A percentile compares a stretch with the other conserved stretches of the same genome.
Conservation (phyloP, 1,284 basidiomycete species). For the Apiotrichum veenhuisii region DNA sequence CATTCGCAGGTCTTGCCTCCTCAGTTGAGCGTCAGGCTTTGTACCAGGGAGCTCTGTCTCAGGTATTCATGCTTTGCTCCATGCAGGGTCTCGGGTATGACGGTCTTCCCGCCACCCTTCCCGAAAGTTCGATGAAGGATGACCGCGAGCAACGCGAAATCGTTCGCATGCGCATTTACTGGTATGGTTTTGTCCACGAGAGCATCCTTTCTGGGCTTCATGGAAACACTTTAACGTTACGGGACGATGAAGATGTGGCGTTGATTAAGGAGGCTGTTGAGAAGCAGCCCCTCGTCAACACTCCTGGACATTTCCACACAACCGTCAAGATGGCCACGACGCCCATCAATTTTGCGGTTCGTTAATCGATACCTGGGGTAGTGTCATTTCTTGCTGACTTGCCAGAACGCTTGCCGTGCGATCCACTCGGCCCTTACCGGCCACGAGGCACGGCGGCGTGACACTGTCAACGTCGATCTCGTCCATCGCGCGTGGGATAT, state of each 20-base stretch:
- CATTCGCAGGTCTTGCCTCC: slow-evolving; percentile 51
- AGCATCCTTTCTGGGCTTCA: slow-evolving; percentile 69
- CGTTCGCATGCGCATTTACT: slow-evolving; percentile 71
- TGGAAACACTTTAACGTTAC: slow-evolving; percentile 64
- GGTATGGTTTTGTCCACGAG: slow-evolving; percentile 76
- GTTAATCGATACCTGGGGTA: slow-evolving; percentile 6
- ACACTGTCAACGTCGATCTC: slow-evolving; percentile 59
- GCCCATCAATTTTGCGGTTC: slow-evolving; percentile 61
- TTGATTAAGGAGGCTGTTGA: slow-evolving; percentile 6
- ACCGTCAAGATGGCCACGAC: slow-evolving; percentile 55
- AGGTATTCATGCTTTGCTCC: slow-evolving; percentile 68
- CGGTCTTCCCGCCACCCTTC: slow-evolving; percentile 54
- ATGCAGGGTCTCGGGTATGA: slow-evolving; percentile 54
- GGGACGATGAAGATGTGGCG: slow-evolving; percentile 52
- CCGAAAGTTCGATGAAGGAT: slow-evolving; percentile 45
- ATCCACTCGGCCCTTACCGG: slow-evolving; percentile 73
- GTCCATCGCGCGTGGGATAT: slow-evolving; percentile 71
- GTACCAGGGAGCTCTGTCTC: slow-evolving; percentile 61
- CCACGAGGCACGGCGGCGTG: slow-evolving; percentile 60
- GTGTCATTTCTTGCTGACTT: slow-evolving; percentile 8
- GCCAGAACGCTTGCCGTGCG: slow-evolving; percentile 62
- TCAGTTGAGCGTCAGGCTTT: slow-evolving; percentile 59
- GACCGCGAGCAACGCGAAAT: slow-evolving; percentile 39
- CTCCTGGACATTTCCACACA: slow-evolving; percentile 34
- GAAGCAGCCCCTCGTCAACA: slow-evolving; percentile 6